Evolutionary conservation across 768 basidiomycete genomes (phyloP).

Genomic region (Pulveroboletus sp.): DNA sequence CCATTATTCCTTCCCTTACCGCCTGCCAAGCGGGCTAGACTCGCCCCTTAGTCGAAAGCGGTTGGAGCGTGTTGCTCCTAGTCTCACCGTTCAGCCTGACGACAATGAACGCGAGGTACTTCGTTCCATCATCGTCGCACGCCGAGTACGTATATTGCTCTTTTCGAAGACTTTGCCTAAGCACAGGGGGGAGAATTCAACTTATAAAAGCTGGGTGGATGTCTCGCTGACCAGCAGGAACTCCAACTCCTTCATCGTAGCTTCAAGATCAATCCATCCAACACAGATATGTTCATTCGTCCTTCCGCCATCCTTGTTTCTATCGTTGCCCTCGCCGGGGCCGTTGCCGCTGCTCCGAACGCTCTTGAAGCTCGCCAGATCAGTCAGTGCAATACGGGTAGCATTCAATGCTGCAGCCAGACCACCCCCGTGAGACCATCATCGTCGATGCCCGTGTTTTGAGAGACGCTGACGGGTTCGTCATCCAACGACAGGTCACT

Average conservation of each 20-base stretch:
- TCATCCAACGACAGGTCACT: neutral
- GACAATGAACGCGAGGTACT: neutral
- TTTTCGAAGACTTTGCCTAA: neutral
- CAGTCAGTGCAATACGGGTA: too few species aligned
- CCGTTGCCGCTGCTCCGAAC: neutral
- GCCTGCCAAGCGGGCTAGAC: too few species aligned
- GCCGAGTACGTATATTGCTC: neutral
- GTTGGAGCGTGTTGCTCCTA: too few species aligned
- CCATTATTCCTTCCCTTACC: too few species aligned
- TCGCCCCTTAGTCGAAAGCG: too few species aligned
- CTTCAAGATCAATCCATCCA: too few species aligned
- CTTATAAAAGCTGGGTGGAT: neutral
- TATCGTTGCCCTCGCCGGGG: neutral
- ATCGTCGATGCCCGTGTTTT: too few species aligned
- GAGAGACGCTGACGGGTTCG: too few species aligned
- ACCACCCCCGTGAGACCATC: neutral
- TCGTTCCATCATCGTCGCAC: neutral
- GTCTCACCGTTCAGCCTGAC: too few species aligned
- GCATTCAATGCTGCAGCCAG: neutral
- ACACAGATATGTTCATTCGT: neutral
- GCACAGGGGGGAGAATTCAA: neutral
- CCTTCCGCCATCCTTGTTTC: neutral
- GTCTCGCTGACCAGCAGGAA: neutral
- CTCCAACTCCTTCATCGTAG: neutral
- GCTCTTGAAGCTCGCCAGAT: too few species aligned